These are phyloP conservation scores for Balakata baccata DNA, from an alignment of 345 rosid species.

Conservation along the genomic window DNA sequence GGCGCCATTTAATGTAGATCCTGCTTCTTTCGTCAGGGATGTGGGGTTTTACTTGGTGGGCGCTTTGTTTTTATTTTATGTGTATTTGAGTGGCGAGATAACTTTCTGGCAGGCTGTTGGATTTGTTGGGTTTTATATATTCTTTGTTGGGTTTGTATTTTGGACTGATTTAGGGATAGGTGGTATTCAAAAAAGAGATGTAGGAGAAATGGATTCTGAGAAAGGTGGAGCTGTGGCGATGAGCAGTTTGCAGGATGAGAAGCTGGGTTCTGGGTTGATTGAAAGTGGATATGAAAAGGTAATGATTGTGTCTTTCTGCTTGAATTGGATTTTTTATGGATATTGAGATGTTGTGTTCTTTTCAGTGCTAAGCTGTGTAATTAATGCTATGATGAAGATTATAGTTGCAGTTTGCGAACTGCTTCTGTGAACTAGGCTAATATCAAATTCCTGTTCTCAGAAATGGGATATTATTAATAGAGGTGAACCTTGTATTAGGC, in stretches of 20 bases:
- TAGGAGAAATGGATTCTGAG: constrained; percentile 23
- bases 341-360: not conserved
- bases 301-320: not conserved
- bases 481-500: not conserved
- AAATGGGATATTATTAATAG: not conserved
- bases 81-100: constrained; percentile 94
- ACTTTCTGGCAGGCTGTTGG: constrained; percentile 90
- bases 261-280: constrained; percentile 30
- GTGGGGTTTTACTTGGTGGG: constrained; percentile 74
- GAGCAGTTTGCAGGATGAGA: constrained; percentile 32
- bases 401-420: not conserved
- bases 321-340: not conserved
- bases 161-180: constrained; percentile 82
- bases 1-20: constrained; percentile 71
- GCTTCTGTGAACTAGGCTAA: not conserved
- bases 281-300: constrained; percentile 46
- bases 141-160: constrained; percentile 85
- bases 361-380: not conserved
- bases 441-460: not conserved
- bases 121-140: constrained; percentile 73
- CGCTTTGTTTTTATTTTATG: constrained; percentile 70
- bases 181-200: constrained; percentile 13
- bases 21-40: constrained; percentile 72
- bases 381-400: constrained; percentile 1
- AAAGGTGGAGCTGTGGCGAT: constrained; percentile 26